Evolutionary conservation across 2,329 filamentous ascomycete genomes (phyloP).

Genomic region (Didymosphaeria variabile): DNA sequence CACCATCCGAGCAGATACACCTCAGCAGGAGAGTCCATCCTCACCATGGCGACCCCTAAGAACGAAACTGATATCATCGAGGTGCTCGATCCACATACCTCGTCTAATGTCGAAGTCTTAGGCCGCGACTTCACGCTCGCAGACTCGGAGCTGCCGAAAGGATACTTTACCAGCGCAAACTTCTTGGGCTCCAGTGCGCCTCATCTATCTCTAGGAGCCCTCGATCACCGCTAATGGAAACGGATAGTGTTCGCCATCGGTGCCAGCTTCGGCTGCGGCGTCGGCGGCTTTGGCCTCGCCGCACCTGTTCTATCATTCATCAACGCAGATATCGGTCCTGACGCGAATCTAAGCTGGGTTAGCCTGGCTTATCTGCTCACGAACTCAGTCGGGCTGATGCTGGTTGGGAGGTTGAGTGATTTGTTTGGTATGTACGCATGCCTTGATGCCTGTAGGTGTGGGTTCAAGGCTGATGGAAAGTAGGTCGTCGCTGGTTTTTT

Average conservation of each 20-base stretch:
- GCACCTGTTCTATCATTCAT: constrained; percentile 30
- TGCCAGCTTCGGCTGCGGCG: constrained; percentile 27
- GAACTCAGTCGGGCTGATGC: constrained; percentile 26
- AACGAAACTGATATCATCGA: too few relatives aligned
- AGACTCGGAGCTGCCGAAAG: background rate
- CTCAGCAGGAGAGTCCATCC: too few relatives aligned
- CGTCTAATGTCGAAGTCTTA: too few relatives aligned
- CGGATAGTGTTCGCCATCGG: constrained; percentile 34
- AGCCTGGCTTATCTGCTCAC: constrained; percentile 28
- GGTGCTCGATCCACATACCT: too few relatives aligned
- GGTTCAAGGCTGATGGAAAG: too few relatives aligned
- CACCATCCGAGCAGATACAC: too few relatives aligned
- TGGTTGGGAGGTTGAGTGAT: constrained; percentile 32
- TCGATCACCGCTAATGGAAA: too few relatives aligned
- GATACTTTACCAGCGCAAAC: background rate
- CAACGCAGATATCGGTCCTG: constrained; percentile 32
- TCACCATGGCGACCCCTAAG: too few relatives aligned
- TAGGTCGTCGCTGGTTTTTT: too few relatives aligned
- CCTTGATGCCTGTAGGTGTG: too few relatives aligned
- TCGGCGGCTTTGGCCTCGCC: constrained; percentile 30
- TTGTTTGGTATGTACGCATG: constrained; percentile 22
- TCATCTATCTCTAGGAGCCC: background rate
- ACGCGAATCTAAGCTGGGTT: constrained; percentile 31
- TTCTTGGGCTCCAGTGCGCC: background rate
- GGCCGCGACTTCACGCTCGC: background rate